Percentiles rank a stretch among this genome's conserved stretches.
phyloP scores from a whole-genome alignment of 495 filamentous ascomycete species.

The Sporormia fimetaria region DNA sequence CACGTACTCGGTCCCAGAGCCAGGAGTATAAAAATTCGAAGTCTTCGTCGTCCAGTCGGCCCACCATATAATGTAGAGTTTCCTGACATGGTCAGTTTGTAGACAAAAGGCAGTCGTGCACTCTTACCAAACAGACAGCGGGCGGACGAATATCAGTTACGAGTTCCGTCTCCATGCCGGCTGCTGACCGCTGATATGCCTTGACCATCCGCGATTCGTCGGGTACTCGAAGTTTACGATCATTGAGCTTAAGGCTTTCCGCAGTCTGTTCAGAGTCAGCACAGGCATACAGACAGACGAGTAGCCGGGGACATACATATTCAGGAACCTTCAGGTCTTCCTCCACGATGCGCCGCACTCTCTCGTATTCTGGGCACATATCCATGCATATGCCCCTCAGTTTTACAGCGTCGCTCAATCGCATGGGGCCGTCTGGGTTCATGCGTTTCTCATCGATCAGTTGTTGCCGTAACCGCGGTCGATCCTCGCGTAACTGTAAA shows the following conservation, averaged over 20 bases:
- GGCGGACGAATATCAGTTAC: constrained; percentile 87
- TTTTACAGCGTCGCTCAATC: constrained; percentile 70
- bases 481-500: too few species aligned
- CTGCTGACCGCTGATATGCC: constrained; percentile 77
- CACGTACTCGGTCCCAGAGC: constrained; percentile 86
- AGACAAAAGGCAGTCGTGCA: neutral
- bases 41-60: constrained; percentile 41
- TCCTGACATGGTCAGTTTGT: too few species aligned
- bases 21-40: constrained; percentile 6
- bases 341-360: constrained; percentile 63
- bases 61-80: constrained; percentile 73
- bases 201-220: constrained; percentile 62
- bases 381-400: constrained; percentile 81
- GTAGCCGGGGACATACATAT: constrained; percentile 23
- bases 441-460: constrained; percentile 66
- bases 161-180: constrained; percentile 80
- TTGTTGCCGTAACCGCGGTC: constrained; percentile 52
- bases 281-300: constrained; percentile 12
- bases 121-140: constrained; percentile 45
- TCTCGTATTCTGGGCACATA: constrained; percentile 91
- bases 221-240: constrained; percentile 28
- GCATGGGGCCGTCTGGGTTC: constrained; percentile 76
- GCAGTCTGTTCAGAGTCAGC: constrained; percentile 27
- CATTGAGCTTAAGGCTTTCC: neutral
- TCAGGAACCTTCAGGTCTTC: constrained; percentile 44